Evolutionary conservation across 345 rosid species (phyloP).

Genomic region (Heritiera littoralis): DNA sequence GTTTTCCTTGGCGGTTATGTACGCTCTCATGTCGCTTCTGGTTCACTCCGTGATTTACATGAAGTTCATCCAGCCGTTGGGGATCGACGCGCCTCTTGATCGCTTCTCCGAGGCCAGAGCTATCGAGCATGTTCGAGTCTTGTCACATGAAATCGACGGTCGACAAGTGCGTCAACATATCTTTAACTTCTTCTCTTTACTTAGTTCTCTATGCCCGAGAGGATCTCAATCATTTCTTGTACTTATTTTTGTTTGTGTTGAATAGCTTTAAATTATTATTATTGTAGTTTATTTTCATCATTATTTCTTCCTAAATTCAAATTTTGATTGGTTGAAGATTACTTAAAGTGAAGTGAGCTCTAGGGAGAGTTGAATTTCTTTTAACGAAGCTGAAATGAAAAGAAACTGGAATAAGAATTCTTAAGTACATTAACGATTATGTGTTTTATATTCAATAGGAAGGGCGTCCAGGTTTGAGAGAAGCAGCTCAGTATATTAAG

Average conservation of each 20-base stretch:
- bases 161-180: slow-evolving; percentile 69
- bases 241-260: neutral
- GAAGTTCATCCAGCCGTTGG: slow-evolving; percentile 69
- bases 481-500: slow-evolving; percentile 84
- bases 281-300: neutral
- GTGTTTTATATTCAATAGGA: slow-evolving; percentile 47
- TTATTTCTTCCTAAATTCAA: neutral
- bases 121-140: slow-evolving; percentile 72
- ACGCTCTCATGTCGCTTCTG: slow-evolving; percentile 60
- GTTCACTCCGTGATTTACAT: slow-evolving; percentile 60
- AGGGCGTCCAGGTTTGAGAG: slow-evolving; percentile 79
- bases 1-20: slow-evolving; percentile 50
- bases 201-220: neutral
- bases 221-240: neutral
- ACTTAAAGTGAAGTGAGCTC: neutral
- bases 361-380: neutral
- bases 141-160: slow-evolving; percentile 66
- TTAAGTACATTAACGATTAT: neutral
- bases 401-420: neutral
- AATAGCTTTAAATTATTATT: neutral
- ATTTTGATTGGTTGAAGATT: neutral
- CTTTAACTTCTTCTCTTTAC: neutral
- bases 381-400: neutral
- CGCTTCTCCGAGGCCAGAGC: slow-evolving; percentile 97
- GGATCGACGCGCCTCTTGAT: slow-evolving; percentile 75